Evolutionary conservation across 805 yeast species (phyloP), one percentile per base, ranked within the genome.

Genomic region (Lachancea fermentati): DNA sequence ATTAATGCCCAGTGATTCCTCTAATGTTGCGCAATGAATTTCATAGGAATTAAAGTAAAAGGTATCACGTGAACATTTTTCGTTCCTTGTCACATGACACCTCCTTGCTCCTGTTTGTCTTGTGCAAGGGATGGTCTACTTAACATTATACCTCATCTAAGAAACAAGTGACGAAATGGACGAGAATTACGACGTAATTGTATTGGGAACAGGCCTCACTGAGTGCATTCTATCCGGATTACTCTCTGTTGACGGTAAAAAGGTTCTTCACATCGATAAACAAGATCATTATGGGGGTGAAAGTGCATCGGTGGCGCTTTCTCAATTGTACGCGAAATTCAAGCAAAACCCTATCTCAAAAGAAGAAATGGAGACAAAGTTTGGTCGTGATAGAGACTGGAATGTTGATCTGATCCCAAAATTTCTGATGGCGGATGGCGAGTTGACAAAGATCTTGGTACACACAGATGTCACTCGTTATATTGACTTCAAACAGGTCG

Each of bases 391-490:
- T 58, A 77, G 97, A 49, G 97, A 93, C 63, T 93, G 97, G 97
- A 88, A 94, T 66, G 93, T 93, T 38, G 98, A 93, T 62, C 73
- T 93, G 66, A 87, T 93, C 57, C 98, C 98, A 32, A 93, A 93
- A 67, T 89, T 93, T 54, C 71, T 93, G 52, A 93, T 93, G 98
- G 89, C 97, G 41, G 86, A 88, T 59, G 98, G 98, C 31, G 98
- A 91, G 62, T 76, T 93, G 63, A 93, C 97, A 48, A 91, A 91
- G 62, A 93, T 93, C 52, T 75, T 93, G 51, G 88, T 86, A 26
- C 96, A 91, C 63, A 93, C 98, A 17, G 91, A 91, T 55, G 98
- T 93, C 42, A 91, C 97, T 19, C 73, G 96, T 50, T 91, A 91
- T 65, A 81, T 93, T 57, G 97, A 93, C 62, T 93, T 93, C 70